Base-by-base conservation (phyloP, 768 basidiomycete genomes). In the Favolaschia claudopus region DNA sequence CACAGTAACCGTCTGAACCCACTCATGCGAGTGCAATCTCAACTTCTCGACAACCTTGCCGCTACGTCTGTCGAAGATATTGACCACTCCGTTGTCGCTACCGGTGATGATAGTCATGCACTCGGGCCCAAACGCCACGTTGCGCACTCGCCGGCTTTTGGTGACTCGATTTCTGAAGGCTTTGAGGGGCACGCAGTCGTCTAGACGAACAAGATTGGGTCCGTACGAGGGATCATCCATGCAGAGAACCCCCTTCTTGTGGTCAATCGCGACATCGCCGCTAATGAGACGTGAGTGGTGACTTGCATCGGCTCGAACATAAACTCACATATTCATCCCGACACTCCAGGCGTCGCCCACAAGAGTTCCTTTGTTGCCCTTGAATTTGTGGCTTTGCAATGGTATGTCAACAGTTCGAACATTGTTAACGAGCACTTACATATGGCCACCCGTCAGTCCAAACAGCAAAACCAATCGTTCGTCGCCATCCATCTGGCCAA, bases 21-120 rank as follows among this genome's bases (percentile, higher is more conserved):
- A 62, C 10, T 37, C 54, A 14, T 57, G 34, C 2, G 33, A 5
- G 9, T 56, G 54, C 13, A 58, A 27, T 9, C 14, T 38, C 24
- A 67, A 49, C 22, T 52, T 20, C 22, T 63, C 61, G 14, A 61
- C 14, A 1, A 51, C 31, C 3, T 55, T 20, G n/a, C 67, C 67
- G 15, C n/a, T 56, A 20, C 42, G 17, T 9, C 64, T 19, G 25
- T 68, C 62, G 53, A 68, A 68, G 7, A 68, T 27, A 25, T 68
- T 64, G 6, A 66, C 45, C 2, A 58, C 29, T 4, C 62, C 64
- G 38, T 68, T 64, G 38, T 68, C 64, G 33, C 64, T 65, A 10
- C 54, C 55, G 17, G 46, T 46, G 1, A 65, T 33, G 28, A 68
- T 59, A 1, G 25, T 22, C 7, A 37, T 34, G 32, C 48, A 46